A percentile compares a stretch with the other conserved stretches of the same genome.
Conservation (phyloP, 768 basidiomycete species). For the Chiua virens region DNA sequence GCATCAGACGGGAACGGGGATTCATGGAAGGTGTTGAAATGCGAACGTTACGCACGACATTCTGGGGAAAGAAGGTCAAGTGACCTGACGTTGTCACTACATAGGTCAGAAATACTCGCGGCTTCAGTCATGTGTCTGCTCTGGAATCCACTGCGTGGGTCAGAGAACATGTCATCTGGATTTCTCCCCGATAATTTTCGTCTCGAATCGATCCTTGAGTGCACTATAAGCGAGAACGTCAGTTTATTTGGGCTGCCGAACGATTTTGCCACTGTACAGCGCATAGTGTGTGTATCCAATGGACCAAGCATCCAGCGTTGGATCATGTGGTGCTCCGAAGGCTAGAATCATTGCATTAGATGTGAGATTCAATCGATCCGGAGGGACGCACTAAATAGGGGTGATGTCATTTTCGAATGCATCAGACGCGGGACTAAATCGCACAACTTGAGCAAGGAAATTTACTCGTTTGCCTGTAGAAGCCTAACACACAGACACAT, state of each 20-base stretch:
- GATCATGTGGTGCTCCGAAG: slow-evolving; percentile 93
- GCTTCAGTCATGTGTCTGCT: slow-evolving; percentile 79
- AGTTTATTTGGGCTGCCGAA: slow-evolving; percentile 95
- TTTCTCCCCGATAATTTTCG: slow-evolving; percentile 88
- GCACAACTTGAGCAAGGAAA: no score
- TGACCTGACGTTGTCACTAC: slow-evolving; percentile 5
- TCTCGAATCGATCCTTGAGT: slow-evolving; percentile 95
- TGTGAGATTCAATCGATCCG: neutral
- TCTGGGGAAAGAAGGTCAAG: slow-evolving; percentile 47
- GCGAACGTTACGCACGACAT: slow-evolving; percentile 78
- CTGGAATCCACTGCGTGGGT: no score
- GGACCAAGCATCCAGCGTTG: slow-evolving; percentile 93
- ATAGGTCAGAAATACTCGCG: slow-evolving; percentile 48
- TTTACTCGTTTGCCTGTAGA: no score
- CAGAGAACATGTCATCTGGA: no score
- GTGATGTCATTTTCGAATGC: slow-evolving; percentile 95
- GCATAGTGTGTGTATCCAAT: no score
- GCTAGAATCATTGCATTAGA: slow-evolving; percentile 54
- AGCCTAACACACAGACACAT: no score
- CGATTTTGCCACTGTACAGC: slow-evolving; percentile 96
- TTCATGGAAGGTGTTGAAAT: slow-evolving; percentile 82
- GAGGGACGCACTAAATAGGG: slow-evolving; percentile 79
- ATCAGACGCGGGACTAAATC: slow-evolving; percentile 96
- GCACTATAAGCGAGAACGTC: slow-evolving; percentile 98
- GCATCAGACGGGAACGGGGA: slow-evolving; percentile 78